Evolutionary conservation across 768 basidiomycete genomes (phyloP).

Genomic region (Trametes villosa): DNA sequence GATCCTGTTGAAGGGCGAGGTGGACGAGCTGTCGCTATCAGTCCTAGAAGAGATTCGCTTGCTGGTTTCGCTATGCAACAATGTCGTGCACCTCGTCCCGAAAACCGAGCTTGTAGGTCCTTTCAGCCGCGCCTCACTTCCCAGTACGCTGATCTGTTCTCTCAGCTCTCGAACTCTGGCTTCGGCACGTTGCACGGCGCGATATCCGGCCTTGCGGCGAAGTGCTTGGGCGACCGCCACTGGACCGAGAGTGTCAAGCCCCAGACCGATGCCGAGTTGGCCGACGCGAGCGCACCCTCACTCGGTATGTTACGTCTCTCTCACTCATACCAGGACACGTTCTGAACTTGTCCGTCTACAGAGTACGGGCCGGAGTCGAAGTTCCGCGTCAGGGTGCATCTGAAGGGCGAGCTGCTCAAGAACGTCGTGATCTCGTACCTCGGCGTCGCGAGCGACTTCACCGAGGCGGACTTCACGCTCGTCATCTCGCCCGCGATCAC

Average conservation of each 20-base stretch:
- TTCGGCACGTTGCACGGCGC: constrained; percentile 88
- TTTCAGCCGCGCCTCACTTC: background rate
- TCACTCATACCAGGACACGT: background rate
- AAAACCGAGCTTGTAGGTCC: constrained; percentile 76
- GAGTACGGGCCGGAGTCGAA: constrained; percentile 58
- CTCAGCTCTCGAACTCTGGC: constrained; percentile 59
- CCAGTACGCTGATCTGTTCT: constrained; percentile 33
- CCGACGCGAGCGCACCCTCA: constrained; percentile 55
- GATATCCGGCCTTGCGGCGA: constrained; percentile 74
- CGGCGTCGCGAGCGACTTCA: constrained; percentile 73
- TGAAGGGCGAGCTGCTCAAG: constrained; percentile 60
- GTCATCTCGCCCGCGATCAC: constrained; percentile 71
- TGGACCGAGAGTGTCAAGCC: constrained; percentile 64
- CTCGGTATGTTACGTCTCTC: constrained; percentile 48
- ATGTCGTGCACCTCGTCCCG: constrained; percentile 71
- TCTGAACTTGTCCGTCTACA: constrained; percentile 22
- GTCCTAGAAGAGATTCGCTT: constrained; percentile 82
- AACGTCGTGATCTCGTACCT: constrained; percentile 70
- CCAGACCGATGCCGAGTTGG: constrained; percentile 66
- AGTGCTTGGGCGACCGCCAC: constrained; percentile 61
- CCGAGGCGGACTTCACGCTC: constrained; percentile 76
- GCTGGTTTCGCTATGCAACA: constrained; percentile 71
- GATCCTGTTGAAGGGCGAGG: constrained; percentile 78
- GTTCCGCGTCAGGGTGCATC: constrained; percentile 61
- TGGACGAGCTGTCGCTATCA: constrained; percentile 61